Evolutionary conservation across 345 rosid species (phyloP), one percentile per base, ranked within the genome.

Genomic region (Clarkia xantiana): DNA sequence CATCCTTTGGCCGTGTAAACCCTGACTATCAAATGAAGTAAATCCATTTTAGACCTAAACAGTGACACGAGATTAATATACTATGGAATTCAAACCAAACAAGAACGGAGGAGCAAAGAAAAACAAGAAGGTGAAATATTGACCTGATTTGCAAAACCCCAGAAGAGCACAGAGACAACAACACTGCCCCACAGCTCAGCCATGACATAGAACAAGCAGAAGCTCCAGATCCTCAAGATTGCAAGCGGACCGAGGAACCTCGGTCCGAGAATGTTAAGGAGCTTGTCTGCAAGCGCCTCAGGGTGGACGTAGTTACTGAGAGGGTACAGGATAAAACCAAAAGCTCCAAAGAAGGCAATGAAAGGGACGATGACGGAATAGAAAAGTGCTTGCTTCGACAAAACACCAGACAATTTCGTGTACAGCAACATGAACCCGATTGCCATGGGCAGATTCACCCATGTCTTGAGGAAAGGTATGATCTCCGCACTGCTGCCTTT

Each of bases 171-270:
- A 17, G 97, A 90, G 58, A 90, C 53, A 40, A 90, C 97, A 29
- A 90, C 97, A 34, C 97, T 90, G 17, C 97, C 97, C 95, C 97
- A 90, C 67, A 86, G 79, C 67, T 90, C 97, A 67, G 95, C 97
- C 97, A 90, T 90, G 57, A 90, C 97, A 75, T 90, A 90, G 65
- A 90, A 90, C 78, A 90, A 71, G 69, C 95, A 86, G 74, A 86
- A 90, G 48, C 78, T 77, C 97, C 97, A 90, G 67, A 82, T 90
- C 81, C 97, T 73, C 82, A 90, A 1, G 48, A 89, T 89, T 2
- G 97, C 97, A 40, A 89, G 81, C 18, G 97, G 97, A 48, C 97
- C 97, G 65, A 89, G 88, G 62, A 85, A 85, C 57, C 94, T 78
- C 7, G 97, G 95, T 14, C 97, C 97, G 38, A 89, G 86, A 1